Evolutionary conservation across 148 eudicot species (phyloP).

Genomic region (Heliosperma pusillum): DNA sequence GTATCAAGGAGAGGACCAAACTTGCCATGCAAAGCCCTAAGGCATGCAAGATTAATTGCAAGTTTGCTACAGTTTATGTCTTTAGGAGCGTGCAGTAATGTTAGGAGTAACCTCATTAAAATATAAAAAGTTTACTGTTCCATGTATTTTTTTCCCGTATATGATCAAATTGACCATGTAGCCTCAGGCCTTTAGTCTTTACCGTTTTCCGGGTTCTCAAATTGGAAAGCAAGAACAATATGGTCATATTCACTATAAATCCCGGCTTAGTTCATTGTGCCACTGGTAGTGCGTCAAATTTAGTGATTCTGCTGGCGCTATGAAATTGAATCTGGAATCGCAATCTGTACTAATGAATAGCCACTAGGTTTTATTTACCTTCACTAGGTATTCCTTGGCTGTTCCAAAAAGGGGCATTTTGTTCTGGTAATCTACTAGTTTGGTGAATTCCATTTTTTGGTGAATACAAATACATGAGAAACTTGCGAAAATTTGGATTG

Average conservation of each 20-base stretch:
- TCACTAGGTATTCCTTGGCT: background rate
- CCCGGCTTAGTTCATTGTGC: too few relatives aligned
- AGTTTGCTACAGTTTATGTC: constrained; percentile 1
- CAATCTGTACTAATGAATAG: too few relatives aligned
- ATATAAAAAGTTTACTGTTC: too few relatives aligned
- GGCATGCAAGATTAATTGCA: constrained; percentile 74
- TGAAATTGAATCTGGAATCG: background rate
- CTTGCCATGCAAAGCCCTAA: constrained; percentile 95
- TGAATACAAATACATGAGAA: background rate
- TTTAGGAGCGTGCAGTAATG: constrained; percentile 8
- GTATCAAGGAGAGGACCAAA: constrained; percentile 77
- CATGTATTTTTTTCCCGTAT: background rate
- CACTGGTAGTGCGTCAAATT: background rate
- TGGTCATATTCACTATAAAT: too few relatives aligned
- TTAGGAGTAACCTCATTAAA: background rate
- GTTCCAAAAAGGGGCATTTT: background rate
- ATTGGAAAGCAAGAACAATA: background rate
- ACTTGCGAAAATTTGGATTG: background rate
- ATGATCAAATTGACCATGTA: too few relatives aligned
- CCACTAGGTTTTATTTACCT: background rate
- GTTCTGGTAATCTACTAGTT: background rate
- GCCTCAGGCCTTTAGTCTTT: background rate
- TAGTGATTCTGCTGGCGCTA: background rate
- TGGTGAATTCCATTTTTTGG: background rate
- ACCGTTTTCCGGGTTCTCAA: background rate